Base-by-base conservation (phyloP, 805 yeast species). In the Pichia deserticola region DNA sequence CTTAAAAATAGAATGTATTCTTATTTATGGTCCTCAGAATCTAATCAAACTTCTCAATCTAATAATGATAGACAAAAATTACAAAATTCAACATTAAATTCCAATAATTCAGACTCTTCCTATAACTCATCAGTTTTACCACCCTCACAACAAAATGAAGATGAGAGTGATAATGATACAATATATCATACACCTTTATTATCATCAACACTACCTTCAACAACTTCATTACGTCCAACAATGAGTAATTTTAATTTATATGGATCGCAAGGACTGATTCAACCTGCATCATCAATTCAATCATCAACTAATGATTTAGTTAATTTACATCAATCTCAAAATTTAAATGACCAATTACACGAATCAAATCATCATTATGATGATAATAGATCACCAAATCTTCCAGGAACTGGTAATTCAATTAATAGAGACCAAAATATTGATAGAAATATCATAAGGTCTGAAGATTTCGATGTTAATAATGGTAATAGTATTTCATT, bases 141-240 rank as follows among this genome's bases (percentile, higher is more conserved):
- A 11, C 30, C 5, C 8, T 27, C 33, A 29, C 41, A 20, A 20
- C 20, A 12, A 8, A 7, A 20, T n/a, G 50, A 42, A 6, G 51
- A 46, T 4, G 63, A 55, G 12, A 52, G 59, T 8, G 64, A 60
- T 33, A 39, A 42, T 8, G 64, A 60, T 13, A 51, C 63, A 1
- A 41, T 56, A 1, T 61, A 60, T 45, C 64, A 61, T 43, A 61
- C 66, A 6, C 66, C 66, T 1, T 55, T 59, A 20, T 33, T 56
- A 10, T 29, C 56, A 15, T 55, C 65, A 6, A 40, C 65, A 5
- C 40, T 44, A 7, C 45, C 46, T 20, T 44, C 54, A 29, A 38
- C 48, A 1, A 40, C 51, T 7, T 33, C 51, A 5, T 40, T 54
- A 10, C 45, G 53, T 11, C 54, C 53, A 32, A 51, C 42, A n/a